phyloP scores from a whole-genome alignment of 2,329 filamentous ascomycete genomes.

The Alternaria triticimaculans region DNA sequence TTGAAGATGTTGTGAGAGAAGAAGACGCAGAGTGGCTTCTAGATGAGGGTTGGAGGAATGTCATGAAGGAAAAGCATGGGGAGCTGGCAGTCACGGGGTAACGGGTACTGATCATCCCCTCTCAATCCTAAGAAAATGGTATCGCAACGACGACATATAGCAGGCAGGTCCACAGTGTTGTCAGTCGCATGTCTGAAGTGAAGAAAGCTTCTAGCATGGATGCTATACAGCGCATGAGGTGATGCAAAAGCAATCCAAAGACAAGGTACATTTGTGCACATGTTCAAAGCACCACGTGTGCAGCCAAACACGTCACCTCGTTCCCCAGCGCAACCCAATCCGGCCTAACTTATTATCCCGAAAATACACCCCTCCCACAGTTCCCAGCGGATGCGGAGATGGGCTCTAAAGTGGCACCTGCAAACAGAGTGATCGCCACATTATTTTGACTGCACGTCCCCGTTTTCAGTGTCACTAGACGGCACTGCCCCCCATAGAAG shows the following conservation, averaged over 20 bases:
- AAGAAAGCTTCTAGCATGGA: neutral
- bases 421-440: neutral
- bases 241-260: neutral
- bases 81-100: neutral
- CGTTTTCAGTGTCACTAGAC: no score
- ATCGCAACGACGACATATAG: neutral
- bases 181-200: no score
- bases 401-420: no score
- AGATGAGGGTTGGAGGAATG: neutral
- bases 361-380: neutral
- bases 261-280: neutral
- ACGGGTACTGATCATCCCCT: neutral
- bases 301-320: neutral
- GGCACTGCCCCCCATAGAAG: no score
- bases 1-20: conserved; percentile 3
- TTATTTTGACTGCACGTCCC: neutral
- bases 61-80: conserved; percentile 1
- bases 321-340: no score
- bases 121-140: neutral
- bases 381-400: neutral
- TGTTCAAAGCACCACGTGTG: neutral
- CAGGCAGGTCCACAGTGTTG: no score
- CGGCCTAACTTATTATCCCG: no score
- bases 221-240: neutral
- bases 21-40: conserved; percentile 10